phyloP scores from a whole-genome alignment of 768 basidiomycete genomes.

The Agaricus sinodeliciosus region DNA sequence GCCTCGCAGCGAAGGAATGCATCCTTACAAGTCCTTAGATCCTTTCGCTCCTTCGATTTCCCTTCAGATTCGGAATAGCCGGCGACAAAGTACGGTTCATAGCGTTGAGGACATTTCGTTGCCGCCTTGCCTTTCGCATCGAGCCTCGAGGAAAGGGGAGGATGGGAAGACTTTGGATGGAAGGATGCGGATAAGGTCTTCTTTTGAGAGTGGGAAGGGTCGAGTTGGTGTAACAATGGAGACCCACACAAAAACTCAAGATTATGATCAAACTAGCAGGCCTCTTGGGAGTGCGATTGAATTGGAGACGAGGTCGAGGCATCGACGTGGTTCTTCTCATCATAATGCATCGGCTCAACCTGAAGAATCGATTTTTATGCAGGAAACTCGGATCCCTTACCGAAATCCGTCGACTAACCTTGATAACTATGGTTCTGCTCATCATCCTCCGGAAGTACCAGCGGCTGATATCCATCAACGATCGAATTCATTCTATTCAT shows the following conservation, averaged over 20 bases:
- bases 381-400: no score
- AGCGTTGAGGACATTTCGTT: slow-evolving; percentile 1
- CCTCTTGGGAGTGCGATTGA: neutral
- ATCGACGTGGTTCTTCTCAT: neutral
- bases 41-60: slow-evolving; percentile 4
- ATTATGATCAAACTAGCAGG: neutral
- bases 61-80: neutral
- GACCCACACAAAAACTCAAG: neutral
- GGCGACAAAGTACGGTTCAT: neutral
- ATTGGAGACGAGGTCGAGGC: neutral
- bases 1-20: neutral
- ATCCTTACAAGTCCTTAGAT: slow-evolving; percentile 2
- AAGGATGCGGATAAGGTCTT: neutral
- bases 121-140: neutral
- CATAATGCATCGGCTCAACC: neutral
- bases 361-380: neutral
- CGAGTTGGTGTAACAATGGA: neutral
- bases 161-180: neutral
- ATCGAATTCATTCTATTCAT: no score
- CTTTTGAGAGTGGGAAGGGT: neutral
- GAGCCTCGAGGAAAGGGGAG: neutral
- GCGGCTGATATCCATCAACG: no score
- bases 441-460: no score
- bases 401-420: no score
- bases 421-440: no score